Percentiles rank a stretch among this genome's conserved stretches.
Conservation (phyloP, 2,329 filamentous ascomycete species). For the Plectosphaerella sp. region DNA sequence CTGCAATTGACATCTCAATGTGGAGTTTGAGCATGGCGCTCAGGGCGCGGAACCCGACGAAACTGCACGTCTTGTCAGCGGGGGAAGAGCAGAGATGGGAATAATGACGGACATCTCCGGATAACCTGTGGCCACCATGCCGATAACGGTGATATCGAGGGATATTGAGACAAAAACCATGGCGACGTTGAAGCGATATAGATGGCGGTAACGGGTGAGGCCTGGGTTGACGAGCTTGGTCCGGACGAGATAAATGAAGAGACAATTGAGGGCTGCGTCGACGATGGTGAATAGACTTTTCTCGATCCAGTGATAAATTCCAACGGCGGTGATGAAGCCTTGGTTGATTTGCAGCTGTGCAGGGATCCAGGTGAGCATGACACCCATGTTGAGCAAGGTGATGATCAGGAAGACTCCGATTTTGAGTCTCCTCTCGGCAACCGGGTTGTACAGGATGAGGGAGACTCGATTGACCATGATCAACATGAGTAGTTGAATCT, state of each 20-base stretch:
- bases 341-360: constrained; percentile 35
- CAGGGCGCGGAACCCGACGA: constrained; percentile 33
- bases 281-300: constrained; percentile 42
- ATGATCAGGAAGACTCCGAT: constrained; percentile 37
- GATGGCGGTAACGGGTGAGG: constrained; percentile 40
- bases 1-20: constrained; percentile 47
- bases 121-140: constrained; percentile 20
- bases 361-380: constrained; percentile 47
- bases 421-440: constrained; percentile 32
- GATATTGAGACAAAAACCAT: constrained; percentile 19
- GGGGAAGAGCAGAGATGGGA: not conserved
- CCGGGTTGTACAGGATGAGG: constrained; percentile 34
- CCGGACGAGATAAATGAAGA: constrained; percentile 40
- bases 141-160: constrained; percentile 20
- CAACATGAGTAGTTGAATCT: constrained; percentile 39
- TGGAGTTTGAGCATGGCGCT: constrained; percentile 44
- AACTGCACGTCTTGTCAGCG: constrained; percentile 8
- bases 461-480: constrained; percentile 48
- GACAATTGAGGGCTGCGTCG: constrained; percentile 40
- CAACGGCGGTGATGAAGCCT: constrained; percentile 36
- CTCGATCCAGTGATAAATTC: constrained; percentile 44
- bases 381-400: constrained; percentile 40
- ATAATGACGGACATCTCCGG: constrained; percentile 16
- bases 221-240: constrained; percentile 40
- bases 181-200: constrained; percentile 29